Evolutionary conservation across 2,329 filamentous ascomycete species (phyloP).

Genomic region (Gyromitra esculenta): DNA sequence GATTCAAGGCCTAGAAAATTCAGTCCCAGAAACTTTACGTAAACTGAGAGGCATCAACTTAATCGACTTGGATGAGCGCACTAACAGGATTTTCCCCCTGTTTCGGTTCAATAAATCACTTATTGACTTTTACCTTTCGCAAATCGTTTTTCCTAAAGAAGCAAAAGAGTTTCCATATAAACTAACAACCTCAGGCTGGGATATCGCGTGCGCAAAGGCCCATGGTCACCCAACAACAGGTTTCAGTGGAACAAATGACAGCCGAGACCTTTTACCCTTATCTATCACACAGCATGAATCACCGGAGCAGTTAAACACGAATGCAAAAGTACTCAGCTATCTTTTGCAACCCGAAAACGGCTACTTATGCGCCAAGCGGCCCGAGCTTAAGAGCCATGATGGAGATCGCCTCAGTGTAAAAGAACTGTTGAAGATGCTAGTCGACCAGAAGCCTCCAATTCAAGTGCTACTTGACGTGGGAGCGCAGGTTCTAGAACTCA

Average conservation of each 20-base stretch:
- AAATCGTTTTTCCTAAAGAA: constrained; percentile 70
- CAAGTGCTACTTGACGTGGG: constrained; percentile 76
- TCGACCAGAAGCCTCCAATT: constrained; percentile 60
- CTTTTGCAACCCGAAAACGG: constrained; percentile 68
- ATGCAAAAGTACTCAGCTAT: constrained; percentile 71
- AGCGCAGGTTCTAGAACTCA: constrained; percentile 73
- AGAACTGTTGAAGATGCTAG: constrained; percentile 64
- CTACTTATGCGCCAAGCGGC: constrained; percentile 44
- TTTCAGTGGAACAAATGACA: constrained; percentile 77
- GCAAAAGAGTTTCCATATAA: constrained; percentile 72
- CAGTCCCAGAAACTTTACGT: constrained; percentile 22
- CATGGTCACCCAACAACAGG: constrained; percentile 68
- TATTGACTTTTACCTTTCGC: constrained; percentile 72
- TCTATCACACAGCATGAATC: constrained; percentile 69
- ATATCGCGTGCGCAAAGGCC: constrained; percentile 65
- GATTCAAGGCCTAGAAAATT: constrained; percentile 58
- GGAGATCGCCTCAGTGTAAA: constrained; percentile 60
- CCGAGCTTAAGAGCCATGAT: background rate
- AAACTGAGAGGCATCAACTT: constrained; percentile 67
- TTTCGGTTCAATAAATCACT: constrained; percentile 66
- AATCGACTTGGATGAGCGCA: constrained; percentile 66
- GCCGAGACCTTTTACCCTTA: constrained; percentile 68
- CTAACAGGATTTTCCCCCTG: constrained; percentile 65
- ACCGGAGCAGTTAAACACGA: constrained; percentile 69
- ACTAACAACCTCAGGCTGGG: constrained; percentile 74